Evolutionary conservation across 495 filamentous ascomycete genomes (phyloP), one percentile per base, ranked within the genome.

Genomic region (Tuber melanosporum): DNA sequence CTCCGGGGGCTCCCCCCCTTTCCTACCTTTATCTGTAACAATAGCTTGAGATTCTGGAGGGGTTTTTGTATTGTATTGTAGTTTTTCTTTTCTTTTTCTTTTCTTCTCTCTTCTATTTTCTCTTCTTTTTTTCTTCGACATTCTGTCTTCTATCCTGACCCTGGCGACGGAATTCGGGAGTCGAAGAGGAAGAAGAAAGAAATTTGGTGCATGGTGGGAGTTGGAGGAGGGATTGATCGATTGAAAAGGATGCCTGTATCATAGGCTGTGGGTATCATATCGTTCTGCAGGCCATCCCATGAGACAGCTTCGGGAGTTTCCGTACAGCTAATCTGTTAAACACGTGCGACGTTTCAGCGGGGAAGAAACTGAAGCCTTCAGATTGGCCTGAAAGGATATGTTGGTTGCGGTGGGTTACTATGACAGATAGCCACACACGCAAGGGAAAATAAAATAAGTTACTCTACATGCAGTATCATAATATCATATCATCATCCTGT

Each of bases 141-240:
- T 71, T 71, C 75, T 81, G 73, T 76, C 12, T 62, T 26, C 52
- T 62, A n/a, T 10, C 52, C 52, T 14, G 52, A 3, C 52, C 49
- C 52, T 26, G n/a, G 52, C 22, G 57, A 66, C 32, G 26, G 57
- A 66, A 66, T 66, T 12, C n/a, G 14, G 14, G 57, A 17, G 52
- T n/a, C 49, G 52, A 5, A 32, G 22, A n/a, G 20, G 22, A 52
- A 10, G 57, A 36, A 66, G 26, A 19, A 36, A 26, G 17, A 66
- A 66, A 36, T 36, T 36, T 66, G 26, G 26, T 19, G 57, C 57
- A 66, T 66, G 57, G 57, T 15, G 26, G 32, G 57, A 62, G 52
- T n/a, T 62, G 22, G 52, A 62, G 52, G 45, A 47, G 45, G 45
- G 52, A 62, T 62, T 62, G 22, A 26, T 62, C 0, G 45, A 41